Conservation (phyloP, 2,329 filamentous ascomycete genomes). For the Aspergillus carbonarius region DNA sequence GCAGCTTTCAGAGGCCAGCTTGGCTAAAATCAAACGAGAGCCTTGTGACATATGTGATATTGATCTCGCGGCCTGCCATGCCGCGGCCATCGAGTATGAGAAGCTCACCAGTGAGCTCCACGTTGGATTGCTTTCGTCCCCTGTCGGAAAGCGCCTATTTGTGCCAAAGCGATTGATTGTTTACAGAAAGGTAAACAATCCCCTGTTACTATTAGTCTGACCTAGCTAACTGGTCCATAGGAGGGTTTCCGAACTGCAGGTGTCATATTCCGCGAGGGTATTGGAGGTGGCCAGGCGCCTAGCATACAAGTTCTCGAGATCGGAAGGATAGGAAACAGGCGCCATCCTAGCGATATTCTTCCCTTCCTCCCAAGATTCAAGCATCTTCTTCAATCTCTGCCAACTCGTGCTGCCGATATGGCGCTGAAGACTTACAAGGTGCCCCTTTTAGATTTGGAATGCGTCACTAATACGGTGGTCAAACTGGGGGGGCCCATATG, state of each 20-base stretch:
- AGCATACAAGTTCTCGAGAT: slow-evolving; percentile 78
- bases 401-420: slow-evolving; percentile 66
- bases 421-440: slow-evolving; percentile 68
- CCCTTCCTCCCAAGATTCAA: slow-evolving; percentile 76
- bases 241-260: slow-evolving; percentile 81
- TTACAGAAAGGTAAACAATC: slow-evolving; percentile 61
- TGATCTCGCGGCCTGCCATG: slow-evolving; percentile 77
- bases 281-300: slow-evolving; percentile 64
- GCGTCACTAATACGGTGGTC: slow-evolving; percentile 69
- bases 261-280: slow-evolving; percentile 74
- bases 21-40: slow-evolving; percentile 86
- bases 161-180: slow-evolving; percentile 73
- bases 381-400: slow-evolving; percentile 64
- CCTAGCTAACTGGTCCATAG: slow-evolving; percentile 39
- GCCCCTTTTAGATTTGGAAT: slow-evolving; percentile 76
- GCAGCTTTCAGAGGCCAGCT: slow-evolving; percentile 83
- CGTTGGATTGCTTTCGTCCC: slow-evolving; percentile 71
- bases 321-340: slow-evolving; percentile 63
- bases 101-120: slow-evolving; percentile 80
- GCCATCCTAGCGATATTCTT: slow-evolving; percentile 79
- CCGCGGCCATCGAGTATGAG: slow-evolving; percentile 76
- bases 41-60: slow-evolving; percentile 77
- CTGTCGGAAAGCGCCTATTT: slow-evolving; percentile 78
- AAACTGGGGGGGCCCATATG: slow-evolving; percentile 52
- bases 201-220: background rate